A percentile compares a stretch with the other conserved stretches of the same genome.
These are phyloP conservation scores for Saturnispora hagleri DNA, from an alignment of 805 yeast genomes.

Conservation along the genomic window DNA sequence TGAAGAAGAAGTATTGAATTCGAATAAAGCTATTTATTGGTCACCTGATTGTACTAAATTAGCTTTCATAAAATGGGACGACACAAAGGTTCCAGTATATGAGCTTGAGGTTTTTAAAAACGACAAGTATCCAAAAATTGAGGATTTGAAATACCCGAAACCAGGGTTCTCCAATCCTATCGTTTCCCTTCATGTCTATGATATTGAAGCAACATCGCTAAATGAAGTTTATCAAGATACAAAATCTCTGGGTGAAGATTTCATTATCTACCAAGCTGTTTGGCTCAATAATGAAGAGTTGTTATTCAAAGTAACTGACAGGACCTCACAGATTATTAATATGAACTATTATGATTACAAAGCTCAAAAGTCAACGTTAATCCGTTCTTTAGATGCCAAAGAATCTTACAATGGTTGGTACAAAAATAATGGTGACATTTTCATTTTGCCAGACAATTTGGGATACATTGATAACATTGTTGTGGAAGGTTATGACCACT, in stretches of 20 bases:
- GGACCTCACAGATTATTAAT: slow-evolving; percentile 49
- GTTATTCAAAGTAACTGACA: slow-evolving; percentile 51
- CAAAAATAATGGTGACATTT: slow-evolving; percentile 30
- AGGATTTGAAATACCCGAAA: slow-evolving; percentile 56
- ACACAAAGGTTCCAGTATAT: slow-evolving; percentile 46
- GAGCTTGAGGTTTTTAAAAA: slow-evolving; percentile 43
- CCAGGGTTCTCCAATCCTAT: slow-evolving; percentile 60
- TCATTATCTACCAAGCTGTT: slow-evolving; percentile 48
- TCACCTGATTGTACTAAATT: slow-evolving; percentile 49
- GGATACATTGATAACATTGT: slow-evolving; percentile 62
- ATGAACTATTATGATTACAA: slow-evolving; percentile 36
- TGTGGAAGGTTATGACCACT: slow-evolving; percentile 48
- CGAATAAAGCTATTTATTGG: slow-evolving; percentile 66
- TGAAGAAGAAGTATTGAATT: slow-evolving; percentile 65
- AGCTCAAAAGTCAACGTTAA: slow-evolving; percentile 25
- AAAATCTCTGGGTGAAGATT: slow-evolving; percentile 31
- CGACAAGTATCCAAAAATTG: slow-evolving; percentile 37
- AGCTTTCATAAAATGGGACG: slow-evolving; percentile 49
- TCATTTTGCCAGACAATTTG: slow-evolving; percentile 29
- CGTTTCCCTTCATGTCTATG: slow-evolving; percentile 37
- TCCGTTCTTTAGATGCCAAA: slow-evolving; percentile 36
- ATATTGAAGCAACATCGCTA: slow-evolving; percentile 22
- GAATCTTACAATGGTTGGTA: slow-evolving; percentile 46
- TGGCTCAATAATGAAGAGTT: slow-evolving; percentile 48
- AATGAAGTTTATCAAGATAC: slow-evolving; percentile 17